These are phyloP conservation scores for Colletotrichum tabaci DNA, from an alignment of 2,329 filamentous ascomycete genomes.

Conservation along the genomic window DNA sequence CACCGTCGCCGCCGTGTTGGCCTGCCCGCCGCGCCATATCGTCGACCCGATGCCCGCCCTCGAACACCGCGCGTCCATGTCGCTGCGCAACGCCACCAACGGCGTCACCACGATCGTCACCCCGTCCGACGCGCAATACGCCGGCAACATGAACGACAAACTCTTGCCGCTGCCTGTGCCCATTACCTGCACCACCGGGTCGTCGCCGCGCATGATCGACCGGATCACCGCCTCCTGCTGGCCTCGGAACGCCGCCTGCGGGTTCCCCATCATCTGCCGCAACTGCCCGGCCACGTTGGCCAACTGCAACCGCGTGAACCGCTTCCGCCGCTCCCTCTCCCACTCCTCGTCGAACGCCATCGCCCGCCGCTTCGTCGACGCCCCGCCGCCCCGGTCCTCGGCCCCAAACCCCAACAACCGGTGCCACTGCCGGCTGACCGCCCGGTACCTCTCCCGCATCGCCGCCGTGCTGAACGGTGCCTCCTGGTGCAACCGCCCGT, in stretches of 20 bases:
- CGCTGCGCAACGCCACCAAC: conserved; percentile 26
- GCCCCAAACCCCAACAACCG: conserved; percentile 38
- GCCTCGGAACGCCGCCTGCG: conserved; percentile 17
- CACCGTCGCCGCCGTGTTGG: too few species aligned
- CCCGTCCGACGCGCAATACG: conserved; percentile 25
- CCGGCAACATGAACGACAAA: conserved; percentile 43
- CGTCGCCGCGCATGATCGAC: conserved; percentile 25
- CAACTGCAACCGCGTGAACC: too few species aligned
- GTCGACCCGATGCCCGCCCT: too few species aligned
- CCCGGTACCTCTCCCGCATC: conserved; percentile 33
- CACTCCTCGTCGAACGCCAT: too few species aligned
- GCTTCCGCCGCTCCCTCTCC: too few species aligned
- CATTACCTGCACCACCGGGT: conserved; percentile 38
- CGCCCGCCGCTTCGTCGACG: too few species aligned
- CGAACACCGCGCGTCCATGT: conserved; percentile 24
- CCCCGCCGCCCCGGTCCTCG: background rate
- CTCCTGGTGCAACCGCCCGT: conserved; percentile 30
- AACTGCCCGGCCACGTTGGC: conserved; percentile 16
- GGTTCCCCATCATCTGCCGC: conserved; percentile 27
- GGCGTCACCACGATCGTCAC: conserved; percentile 36
- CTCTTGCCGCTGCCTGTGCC: conserved; percentile 42
- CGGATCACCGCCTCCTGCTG: conserved; percentile 36
- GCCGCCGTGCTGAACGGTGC: conserved; percentile 16
- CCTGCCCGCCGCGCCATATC: too few species aligned
- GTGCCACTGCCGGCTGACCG: conserved; percentile 41